phyloP scores from a whole-genome alignment of 495 filamentous ascomycete species.

The Venustampulla echinocandica region DNA sequence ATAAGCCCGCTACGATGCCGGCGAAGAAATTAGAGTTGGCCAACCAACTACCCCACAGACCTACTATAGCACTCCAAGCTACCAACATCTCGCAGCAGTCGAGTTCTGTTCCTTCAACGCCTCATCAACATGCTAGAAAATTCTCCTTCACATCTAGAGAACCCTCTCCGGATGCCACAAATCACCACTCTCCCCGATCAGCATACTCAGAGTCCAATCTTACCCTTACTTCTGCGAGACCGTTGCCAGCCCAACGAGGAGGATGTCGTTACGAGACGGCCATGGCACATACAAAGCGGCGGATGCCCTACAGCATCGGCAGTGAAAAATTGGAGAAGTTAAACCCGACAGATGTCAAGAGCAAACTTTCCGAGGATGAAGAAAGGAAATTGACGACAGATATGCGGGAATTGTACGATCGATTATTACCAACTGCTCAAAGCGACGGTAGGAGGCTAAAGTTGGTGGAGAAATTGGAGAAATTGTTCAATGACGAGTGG shows the following conservation, averaged over 20 bases:
- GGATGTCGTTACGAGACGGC: conserved; percentile 80
- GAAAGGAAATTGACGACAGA: conserved; percentile 70
- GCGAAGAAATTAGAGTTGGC: conserved; percentile 32
- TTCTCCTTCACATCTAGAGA: conserved; percentile 78
- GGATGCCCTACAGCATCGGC: conserved; percentile 89
- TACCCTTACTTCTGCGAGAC: conserved; percentile 55
- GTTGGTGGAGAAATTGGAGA: conserved; percentile 79
- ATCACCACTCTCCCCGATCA: conserved; percentile 80
- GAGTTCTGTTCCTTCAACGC: conserved; percentile 88
- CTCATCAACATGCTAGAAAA: conserved; percentile 78
- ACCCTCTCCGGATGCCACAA: conserved; percentile 67
- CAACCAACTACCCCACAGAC: conserved; percentile 15
- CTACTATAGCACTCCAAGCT: conserved; percentile 19
- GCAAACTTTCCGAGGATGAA: conserved; percentile 61
- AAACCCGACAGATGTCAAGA: conserved; percentile 54
- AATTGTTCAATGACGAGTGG: conserved; percentile 80
- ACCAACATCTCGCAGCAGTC: conserved; percentile 51
- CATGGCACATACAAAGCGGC: conserved; percentile 59
- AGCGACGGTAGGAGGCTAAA: conserved; percentile 65
- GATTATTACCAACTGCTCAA: conserved; percentile 71
- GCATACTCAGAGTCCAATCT: conserved; percentile 82
- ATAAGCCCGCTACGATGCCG: conserved; percentile 38
- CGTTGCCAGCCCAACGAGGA: conserved; percentile 37
- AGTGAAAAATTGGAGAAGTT: conserved; percentile 61
- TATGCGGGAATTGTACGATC: conserved; percentile 75